Base-by-base conservation (phyloP, 129 eudicot species). In the Chrysanthemum seticuspe region DNA sequence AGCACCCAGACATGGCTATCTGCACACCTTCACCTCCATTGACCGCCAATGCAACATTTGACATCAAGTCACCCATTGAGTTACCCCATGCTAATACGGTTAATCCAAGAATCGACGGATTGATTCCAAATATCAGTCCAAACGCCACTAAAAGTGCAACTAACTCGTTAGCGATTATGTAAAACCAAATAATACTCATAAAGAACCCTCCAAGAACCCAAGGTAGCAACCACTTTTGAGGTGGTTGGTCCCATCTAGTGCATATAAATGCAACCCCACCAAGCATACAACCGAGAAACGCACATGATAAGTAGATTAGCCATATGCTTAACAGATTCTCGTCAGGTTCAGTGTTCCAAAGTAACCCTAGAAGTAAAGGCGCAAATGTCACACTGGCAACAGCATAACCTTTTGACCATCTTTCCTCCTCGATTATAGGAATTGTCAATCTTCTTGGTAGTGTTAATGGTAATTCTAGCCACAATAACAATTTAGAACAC, bases 51-150 rank as follows among this genome's bases (percentile, higher is more conserved):
- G 98, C 89, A 19, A 86, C 82, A 66, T 92, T 87, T 4, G 98
- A 85, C 88, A 92, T 83, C 50, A 92, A 60, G 68, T 92, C 98
- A 5, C 96, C 96, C 89, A 92, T 83, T 11, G 98, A 92, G 73
- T 92, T 89, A 0, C 98, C 98, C 96, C 98, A 92, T 36, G 98
- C 98, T 79, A 92, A 62, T 10, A 92, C 82, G 1, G 98, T 92
- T 73, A 92, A 68, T 2, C 88, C 98, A 6, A 92, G 95, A 11
- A 92, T 70, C 6, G 98, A 80, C 1, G 98, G 95, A 53, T 74
- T 80, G 75, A 92, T 79, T 13, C 89, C 86, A 9, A 89, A 81
- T 63, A 92, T 85, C 6, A 83, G 71, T 29, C 98, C 98, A 5
- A 92, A 78, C 0, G 90, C 74, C 40, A 89, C 95, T 45, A 92